These are phyloP conservation scores for Knoxdaviesia proteae DNA, from an alignment of 2,329 filamentous ascomycete species.

Conservation along the genomic window DNA sequence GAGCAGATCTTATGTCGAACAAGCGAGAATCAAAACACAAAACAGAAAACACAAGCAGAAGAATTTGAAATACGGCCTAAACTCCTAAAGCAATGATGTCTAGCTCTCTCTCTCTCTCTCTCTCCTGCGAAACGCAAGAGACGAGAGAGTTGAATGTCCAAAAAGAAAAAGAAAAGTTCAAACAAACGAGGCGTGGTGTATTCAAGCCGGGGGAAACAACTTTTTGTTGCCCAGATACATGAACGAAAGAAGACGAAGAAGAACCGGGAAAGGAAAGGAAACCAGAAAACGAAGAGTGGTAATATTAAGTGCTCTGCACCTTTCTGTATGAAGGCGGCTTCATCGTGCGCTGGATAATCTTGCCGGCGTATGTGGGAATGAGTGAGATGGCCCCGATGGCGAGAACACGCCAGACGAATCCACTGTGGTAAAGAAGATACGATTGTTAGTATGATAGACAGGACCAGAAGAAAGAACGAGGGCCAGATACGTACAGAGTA, in stretches of 20 bases:
- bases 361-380: constrained; percentile 70
- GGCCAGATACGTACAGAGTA: constrained; percentile 30
- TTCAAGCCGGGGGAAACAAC: too few relatives aligned
- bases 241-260: neutral
- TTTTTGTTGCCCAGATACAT: too few relatives aligned
- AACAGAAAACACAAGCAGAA: neutral
- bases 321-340: constrained; percentile 91
- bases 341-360: constrained; percentile 65
- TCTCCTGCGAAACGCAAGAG: neutral
- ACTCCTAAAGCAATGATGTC: too few relatives aligned
- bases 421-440: constrained; percentile 22
- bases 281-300: neutral
- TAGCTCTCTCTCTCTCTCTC: too few relatives aligned
- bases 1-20: neutral
- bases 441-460: constrained; percentile 6
- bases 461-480: neutral
- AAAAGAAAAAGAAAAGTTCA: neutral
- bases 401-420: constrained; percentile 71
- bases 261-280: neutral
- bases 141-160: neutral
- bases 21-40: neutral
- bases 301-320: constrained; percentile 45
- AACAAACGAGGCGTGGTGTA: too few relatives aligned
- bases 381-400: constrained; percentile 65
- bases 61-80: too few relatives aligned